Evolutionary conservation across 2,329 filamentous ascomycete genomes (phyloP).

Genomic region (Pyrenochaeta sp.): DNA sequence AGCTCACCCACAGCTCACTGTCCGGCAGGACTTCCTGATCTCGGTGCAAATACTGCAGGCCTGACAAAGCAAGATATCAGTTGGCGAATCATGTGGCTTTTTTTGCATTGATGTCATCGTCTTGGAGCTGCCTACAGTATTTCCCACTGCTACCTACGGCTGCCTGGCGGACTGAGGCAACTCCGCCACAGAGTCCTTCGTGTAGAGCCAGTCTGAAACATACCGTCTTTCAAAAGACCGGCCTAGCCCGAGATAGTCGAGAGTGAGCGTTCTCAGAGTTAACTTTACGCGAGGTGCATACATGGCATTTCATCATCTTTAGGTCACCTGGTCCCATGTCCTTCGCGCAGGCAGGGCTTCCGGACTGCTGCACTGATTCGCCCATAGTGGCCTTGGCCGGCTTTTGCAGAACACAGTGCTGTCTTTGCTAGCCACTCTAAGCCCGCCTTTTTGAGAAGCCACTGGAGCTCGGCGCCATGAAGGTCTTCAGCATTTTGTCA

Average conservation of each 20-base stretch:
- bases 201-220: conserved; percentile 22
- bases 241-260: conserved; percentile 13
- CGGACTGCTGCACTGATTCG: not conserved
- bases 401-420: too few species aligned
- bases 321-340: not conserved
- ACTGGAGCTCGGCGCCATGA: too few species aligned
- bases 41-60: conserved; percentile 1
- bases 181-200: conserved; percentile 23
- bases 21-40: conserved; percentile 10
- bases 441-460: too few species aligned
- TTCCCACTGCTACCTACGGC: conserved; percentile 41
- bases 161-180: conserved; percentile 36
- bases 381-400: too few species aligned
- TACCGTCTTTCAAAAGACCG: conserved; percentile 5
- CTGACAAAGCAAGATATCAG: conserved; percentile 21
- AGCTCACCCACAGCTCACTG: conserved; percentile 2
- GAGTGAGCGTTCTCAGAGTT: not conserved
- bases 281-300: conserved; percentile 3
- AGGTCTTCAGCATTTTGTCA: too few species aligned
- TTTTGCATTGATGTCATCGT: conserved; percentile 8
- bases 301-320: not conserved
- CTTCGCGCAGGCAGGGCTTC: not conserved
- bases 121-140: conserved; percentile 25
- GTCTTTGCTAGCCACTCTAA: too few species aligned
- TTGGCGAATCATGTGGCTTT: conserved; percentile 20